A percentile compares a stretch with the other conserved stretches of the same genome.
Evolutionary conservation across 345 rosid species (phyloP).

Genomic region (Salix dunnii): DNA sequence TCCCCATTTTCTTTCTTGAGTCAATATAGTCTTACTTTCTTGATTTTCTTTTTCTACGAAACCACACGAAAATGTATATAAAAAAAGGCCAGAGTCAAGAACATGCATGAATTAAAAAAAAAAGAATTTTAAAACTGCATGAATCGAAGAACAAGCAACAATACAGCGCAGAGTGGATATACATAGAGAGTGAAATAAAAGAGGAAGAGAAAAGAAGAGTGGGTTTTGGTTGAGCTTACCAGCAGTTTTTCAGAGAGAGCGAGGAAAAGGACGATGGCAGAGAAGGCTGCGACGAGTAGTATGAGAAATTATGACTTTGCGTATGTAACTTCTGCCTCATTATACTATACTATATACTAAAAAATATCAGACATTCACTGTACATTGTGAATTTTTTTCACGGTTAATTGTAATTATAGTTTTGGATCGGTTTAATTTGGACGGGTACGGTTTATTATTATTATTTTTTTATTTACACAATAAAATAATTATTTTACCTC

Average conservation of each 20-base stretch:
- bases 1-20: slow-evolving; percentile 49
- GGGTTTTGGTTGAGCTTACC: slow-evolving; percentile 5
- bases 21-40: neutral
- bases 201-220: neutral
- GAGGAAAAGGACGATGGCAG: neutral
- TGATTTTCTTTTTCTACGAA: neutral
- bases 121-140: neutral
- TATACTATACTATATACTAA: too few species aligned
- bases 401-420: too few species aligned
- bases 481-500: too few species aligned
- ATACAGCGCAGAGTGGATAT: neutral
- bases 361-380: too few species aligned
- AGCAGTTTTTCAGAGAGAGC: neutral
- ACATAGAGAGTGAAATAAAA: neutral
- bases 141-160: neutral
- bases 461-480: too few species aligned
- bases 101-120: neutral
- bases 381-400: too few species aligned
- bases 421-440: too few species aligned
- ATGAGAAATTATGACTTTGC: neutral
- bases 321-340: too few species aligned
- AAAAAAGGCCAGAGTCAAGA: neutral
- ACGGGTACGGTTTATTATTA: too few species aligned
- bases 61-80: neutral
- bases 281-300: neutral